Evolutionary conservation across 345 rosid species (phyloP), one percentile per base, ranked within the genome.

Genomic region (Microthlaspi erraticum): DNA sequence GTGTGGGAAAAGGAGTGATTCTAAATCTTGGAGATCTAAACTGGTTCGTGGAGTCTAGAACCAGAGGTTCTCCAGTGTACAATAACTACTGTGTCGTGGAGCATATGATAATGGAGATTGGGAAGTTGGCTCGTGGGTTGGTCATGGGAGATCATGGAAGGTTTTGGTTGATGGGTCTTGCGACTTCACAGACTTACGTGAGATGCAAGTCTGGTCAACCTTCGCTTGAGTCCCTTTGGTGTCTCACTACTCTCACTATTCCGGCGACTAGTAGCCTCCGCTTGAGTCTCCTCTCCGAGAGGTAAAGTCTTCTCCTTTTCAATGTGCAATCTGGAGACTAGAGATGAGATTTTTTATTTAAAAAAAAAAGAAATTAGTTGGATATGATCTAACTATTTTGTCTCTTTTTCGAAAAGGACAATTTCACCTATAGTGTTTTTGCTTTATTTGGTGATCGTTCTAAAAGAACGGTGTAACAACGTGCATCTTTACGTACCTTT

Each of bases 171-270:
- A 60, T 91, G 81, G 96, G 93, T 39, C 81, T 84, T 60, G 91
- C 98, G n/a, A 89, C 93, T 74, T 86, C 88, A 57, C 88, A 89
- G 53, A 86, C 84, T 61, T 93, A 86, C 84, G 76, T 83, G 85
- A 88, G 84, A 75, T 87, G 86, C 62, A 88, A 87, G 86, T 79
- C 88, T 12, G 85, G 84, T 26, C 77, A 82, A 71, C 93, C 96
- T 10, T 87, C 92, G 19, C 79, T 82, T 1, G 91, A 89, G 59
- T 71, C 80, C 49, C 65, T 89, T 44, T 91, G 88, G 92, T 82
- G 83, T 49, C 86, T 91, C 19, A 84, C 84, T 64, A 86, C 93
- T 49, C 78, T 91, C 2, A 86, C 89, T 62, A 81, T 94, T 74
- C 95, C 98, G 60, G 72, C 86, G 8, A 84, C 69, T 53, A 68